Conservation (phyloP, 1,284 basidiomycete genomes). For the Lentinus polychrous region DNA sequence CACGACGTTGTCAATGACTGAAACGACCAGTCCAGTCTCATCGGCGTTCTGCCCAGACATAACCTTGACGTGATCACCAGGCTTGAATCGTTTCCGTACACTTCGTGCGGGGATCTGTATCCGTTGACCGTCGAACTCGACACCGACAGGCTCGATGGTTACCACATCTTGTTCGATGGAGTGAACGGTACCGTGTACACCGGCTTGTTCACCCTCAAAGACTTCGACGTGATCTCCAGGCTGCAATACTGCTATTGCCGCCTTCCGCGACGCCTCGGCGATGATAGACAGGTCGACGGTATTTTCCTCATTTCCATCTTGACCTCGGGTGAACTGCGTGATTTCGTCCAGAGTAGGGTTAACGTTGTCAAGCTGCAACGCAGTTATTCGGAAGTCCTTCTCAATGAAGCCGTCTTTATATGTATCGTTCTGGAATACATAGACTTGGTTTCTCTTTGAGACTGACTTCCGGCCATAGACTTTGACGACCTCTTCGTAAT, state of each 20-base stretch:
- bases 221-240: conserved; percentile 98
- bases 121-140: conserved; percentile 79
- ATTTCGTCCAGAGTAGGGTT: conserved; percentile 97
- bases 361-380: conserved; percentile 82
- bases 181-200: conserved; percentile 88
- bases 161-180: conserved; percentile 87
- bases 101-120: conserved; percentile 85
- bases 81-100: conserved; percentile 92
- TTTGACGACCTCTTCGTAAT: conserved; percentile 87
- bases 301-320: conserved; percentile 57
- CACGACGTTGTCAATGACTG: conserved; percentile 85
- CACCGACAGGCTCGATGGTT: conserved; percentile 73
- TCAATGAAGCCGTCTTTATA: conserved; percentile 94
- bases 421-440: conserved; percentile 88
- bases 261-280: conserved; percentile 83
- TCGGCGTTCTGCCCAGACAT: conserved; percentile 93
- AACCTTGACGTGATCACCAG: conserved; percentile 98
- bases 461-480: conserved; percentile 79
- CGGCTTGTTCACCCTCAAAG: conserved; percentile 93
- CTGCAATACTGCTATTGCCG: conserved; percentile 85
- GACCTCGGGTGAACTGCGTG: conserved; percentile 75
- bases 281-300: conserved; percentile 77
- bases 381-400: conserved; percentile 88
- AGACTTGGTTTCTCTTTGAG: conserved; percentile 63
- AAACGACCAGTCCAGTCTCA: conserved; percentile 94